Evolutionary conservation across 176 grass and related monocot species (phyloP).

Genomic region (Avena eriantha): DNA sequence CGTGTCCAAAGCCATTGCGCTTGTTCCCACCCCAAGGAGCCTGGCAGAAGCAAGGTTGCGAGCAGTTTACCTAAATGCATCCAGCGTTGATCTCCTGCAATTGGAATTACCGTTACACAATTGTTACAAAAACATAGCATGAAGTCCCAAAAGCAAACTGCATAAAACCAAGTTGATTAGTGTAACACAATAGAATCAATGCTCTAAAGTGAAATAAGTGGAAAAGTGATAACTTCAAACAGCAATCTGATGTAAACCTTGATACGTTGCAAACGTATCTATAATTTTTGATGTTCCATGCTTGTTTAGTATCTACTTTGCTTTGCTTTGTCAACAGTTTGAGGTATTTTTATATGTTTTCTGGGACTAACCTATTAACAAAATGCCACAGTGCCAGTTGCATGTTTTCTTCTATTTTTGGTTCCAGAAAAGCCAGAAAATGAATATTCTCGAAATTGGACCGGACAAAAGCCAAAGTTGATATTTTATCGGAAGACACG

Average conservation of each 20-base stretch:
- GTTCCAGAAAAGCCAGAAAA: too few relatives aligned
- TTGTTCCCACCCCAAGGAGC: conserved; percentile 98
- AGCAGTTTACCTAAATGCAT: conserved; percentile 91
- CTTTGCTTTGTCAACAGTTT: too few relatives aligned
- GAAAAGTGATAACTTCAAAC: neutral
- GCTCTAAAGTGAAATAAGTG: conserved; percentile 5
- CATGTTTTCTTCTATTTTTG: too few relatives aligned
- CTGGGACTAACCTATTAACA: too few relatives aligned
- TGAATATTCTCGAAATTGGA: too few relatives aligned
- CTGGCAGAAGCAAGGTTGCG: conserved; percentile 96
- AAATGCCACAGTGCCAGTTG: too few relatives aligned
- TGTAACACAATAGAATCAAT: neutral
- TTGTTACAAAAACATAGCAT: neutral
- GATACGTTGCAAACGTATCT: too few relatives aligned
- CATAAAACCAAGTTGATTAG: neutral
- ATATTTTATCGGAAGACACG: too few relatives aligned
- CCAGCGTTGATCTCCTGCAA: conserved; percentile 76
- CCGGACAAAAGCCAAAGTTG: too few relatives aligned
- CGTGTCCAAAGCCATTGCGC: conserved; percentile 91
- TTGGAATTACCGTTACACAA: neutral
- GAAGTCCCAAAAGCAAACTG: neutral
- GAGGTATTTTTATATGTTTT: too few relatives aligned
- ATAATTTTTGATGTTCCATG: too few relatives aligned
- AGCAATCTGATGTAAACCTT: neutral
- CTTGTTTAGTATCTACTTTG: too few relatives aligned